Percentiles rank a stretch among this genome's conserved stretches.
These are phyloP conservation scores for Lichtheimia corymbifera DNA, from an alignment of 371 early-diverging fungal genomes.

Conservation along the genomic window DNA sequence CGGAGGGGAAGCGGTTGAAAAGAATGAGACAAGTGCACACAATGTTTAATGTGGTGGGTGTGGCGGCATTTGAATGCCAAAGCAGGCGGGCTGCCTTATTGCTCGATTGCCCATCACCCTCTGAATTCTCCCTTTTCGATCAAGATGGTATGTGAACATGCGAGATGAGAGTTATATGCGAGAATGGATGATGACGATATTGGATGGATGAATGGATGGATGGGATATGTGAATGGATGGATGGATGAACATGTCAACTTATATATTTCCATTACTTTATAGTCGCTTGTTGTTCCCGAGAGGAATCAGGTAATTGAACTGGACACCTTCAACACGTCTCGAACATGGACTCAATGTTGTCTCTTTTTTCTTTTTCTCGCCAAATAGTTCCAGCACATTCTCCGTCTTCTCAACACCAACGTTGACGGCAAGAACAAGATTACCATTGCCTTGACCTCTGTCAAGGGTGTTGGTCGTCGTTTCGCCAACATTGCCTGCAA, in stretches of 20 bases:
- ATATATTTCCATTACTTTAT: conserved; percentile 16
- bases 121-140: conserved; percentile 7
- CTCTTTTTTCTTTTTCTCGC: not conserved
- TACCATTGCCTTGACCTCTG: conserved; percentile 95
- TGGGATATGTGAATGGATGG: conserved; percentile 15
- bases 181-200: not conserved
- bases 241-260: not conserved
- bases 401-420: conserved; percentile 99
- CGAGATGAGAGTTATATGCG: not conserved
- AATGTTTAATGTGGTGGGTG: too few species aligned
- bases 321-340: not conserved
- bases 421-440: conserved; percentile 97
- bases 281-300: conserved; percentile 91
- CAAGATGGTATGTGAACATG: conserved; percentile 11
- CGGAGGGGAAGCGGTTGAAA: conserved; percentile 1
- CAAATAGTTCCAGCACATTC: conserved; percentile 92
- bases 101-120: not conserved
- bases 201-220: conserved; percentile 17
- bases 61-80: too few species aligned
- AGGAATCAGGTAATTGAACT: conserved; percentile 55
- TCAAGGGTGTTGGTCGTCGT: conserved; percentile 99
- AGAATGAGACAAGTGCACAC: not conserved
- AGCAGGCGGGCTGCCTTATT: not conserved
- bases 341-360: not conserved
- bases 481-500: conserved; percentile 97